Conservation (phyloP, 2,329 filamentous ascomycete species). For the Penicillium aurantiogriseum region DNA sequence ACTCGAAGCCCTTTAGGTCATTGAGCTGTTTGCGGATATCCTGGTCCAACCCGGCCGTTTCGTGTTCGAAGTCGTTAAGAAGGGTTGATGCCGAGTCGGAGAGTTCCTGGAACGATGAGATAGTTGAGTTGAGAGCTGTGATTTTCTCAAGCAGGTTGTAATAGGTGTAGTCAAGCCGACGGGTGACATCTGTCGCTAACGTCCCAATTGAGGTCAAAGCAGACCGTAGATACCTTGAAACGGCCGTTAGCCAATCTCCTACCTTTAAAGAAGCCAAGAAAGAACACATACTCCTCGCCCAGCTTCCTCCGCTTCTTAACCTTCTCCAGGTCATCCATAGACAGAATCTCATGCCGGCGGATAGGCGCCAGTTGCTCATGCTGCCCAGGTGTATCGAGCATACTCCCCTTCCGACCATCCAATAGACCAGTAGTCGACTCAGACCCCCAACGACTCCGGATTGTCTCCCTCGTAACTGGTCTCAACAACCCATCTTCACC, state of each 20-base stretch:
- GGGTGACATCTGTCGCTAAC: conserved; percentile 44
- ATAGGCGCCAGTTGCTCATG: conserved; percentile 29
- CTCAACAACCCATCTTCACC: conserved; percentile 31
- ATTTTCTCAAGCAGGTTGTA: conserved; percentile 49
- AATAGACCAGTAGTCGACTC: conserved; percentile 28
- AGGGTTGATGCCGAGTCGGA: conserved; percentile 37
- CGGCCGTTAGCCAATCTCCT: neutral
- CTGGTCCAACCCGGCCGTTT: conserved; percentile 36
- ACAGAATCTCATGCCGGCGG: conserved; percentile 31
- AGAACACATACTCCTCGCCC: conserved; percentile 64
- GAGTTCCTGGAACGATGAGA: conserved; percentile 44
- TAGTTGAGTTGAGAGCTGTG: conserved; percentile 40
- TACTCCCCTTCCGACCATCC: conserved; percentile 31
- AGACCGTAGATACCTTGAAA: conserved; percentile 33
- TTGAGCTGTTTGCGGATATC: conserved; percentile 40
- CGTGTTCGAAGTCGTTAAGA: conserved; percentile 40
- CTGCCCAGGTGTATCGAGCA: conserved; percentile 28
- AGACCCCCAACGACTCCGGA: conserved; percentile 34
- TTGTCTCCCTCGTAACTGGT: conserved; percentile 33
- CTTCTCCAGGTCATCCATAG: conserved; percentile 37
- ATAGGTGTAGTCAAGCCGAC: conserved; percentile 49
- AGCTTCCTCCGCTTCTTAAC: conserved; percentile 68
- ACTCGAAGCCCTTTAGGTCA: conserved; percentile 39
- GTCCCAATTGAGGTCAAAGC: conserved; percentile 39
- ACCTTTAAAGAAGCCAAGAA: neutral